Evolutionary conservation across 2,329 filamentous ascomycete genomes (phyloP).

Genomic region (Penicillium sp.): DNA sequence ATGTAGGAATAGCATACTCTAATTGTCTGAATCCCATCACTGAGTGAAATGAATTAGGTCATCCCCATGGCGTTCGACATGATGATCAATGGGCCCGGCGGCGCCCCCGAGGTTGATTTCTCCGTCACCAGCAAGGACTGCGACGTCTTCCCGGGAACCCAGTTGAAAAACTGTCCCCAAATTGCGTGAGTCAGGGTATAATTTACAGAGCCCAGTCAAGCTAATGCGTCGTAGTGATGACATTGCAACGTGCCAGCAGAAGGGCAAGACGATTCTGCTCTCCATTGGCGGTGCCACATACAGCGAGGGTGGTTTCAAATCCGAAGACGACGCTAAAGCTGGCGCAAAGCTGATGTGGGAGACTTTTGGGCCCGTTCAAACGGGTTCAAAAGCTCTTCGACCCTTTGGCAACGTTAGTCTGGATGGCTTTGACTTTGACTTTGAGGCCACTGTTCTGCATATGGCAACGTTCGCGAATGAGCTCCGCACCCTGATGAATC

Average conservation of each 20-base stretch:
- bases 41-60: constrained; percentile 48
- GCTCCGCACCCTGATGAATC: constrained; percentile 60
- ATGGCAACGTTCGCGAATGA: constrained; percentile 64
- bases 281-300: constrained; percentile 74
- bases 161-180: constrained; percentile 64
- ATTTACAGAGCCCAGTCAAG: constrained; percentile 12
- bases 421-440: constrained; percentile 78
- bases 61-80: constrained; percentile 68
- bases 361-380: constrained; percentile 66
- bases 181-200: constrained; percentile 58
- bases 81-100: constrained; percentile 56
- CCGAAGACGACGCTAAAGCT: constrained; percentile 54
- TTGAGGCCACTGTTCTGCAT: constrained; percentile 64
- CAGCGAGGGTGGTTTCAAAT: constrained; percentile 67
- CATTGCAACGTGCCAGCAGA: constrained; percentile 63
- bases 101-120: constrained; percentile 63
- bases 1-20: constrained; percentile 15
- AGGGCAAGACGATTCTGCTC: constrained; percentile 71
- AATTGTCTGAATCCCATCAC: neutral
- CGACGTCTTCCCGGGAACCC: constrained; percentile 60
- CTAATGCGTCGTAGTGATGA: constrained; percentile 43
- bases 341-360: constrained; percentile 69
- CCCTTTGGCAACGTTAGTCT: constrained; percentile 69
- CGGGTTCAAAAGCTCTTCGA: constrained; percentile 53
- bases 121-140: constrained; percentile 67